These are phyloP conservation scores for Debaryomyces subglobosus DNA, from an alignment of 1,139 yeast genomes.

Conservation along the genomic window DNA sequence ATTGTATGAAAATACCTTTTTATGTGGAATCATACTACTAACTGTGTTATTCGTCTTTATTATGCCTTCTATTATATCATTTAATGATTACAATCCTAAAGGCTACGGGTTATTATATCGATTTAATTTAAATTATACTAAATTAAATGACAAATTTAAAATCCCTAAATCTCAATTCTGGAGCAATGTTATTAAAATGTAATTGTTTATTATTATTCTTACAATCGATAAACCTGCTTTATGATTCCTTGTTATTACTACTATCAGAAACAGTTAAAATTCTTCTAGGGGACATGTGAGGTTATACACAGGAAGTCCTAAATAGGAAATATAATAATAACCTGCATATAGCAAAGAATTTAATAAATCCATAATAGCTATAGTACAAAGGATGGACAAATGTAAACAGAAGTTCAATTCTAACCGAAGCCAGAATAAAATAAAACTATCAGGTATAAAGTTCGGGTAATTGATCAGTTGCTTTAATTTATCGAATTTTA, in stretches of 20 bases:
- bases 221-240: not conserved
- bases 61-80: not conserved
- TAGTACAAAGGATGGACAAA: conserved; percentile 5
- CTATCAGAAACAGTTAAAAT: not conserved
- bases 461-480: conserved; percentile 6
- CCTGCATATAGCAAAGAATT: conserved; percentile 1
- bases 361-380: conserved; percentile 2
- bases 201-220: conserved; percentile 3
- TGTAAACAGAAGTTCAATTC: conserved; percentile 5
- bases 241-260: conserved; percentile 2
- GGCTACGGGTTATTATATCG: not conserved
- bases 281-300: not conserved
- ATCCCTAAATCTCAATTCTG: not conserved
- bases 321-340: conserved; percentile 5
- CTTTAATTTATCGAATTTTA: conserved; percentile 1
- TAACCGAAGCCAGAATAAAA: not conserved
- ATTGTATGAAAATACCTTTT: not conserved
- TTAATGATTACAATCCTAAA: not conserved
- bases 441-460: not conserved
- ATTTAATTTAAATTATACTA: not conserved
- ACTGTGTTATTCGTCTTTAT: not conserved
- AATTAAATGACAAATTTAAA: not conserved
- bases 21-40: conserved; percentile 4
- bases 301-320: not conserved
- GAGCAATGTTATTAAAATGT: not conserved